A percentile compares a stretch with the other conserved stretches of the same genome.
phyloP scores from a whole-genome alignment of 768 basidiomycete species.

The Symmetrospora coprosmae region DNA sequence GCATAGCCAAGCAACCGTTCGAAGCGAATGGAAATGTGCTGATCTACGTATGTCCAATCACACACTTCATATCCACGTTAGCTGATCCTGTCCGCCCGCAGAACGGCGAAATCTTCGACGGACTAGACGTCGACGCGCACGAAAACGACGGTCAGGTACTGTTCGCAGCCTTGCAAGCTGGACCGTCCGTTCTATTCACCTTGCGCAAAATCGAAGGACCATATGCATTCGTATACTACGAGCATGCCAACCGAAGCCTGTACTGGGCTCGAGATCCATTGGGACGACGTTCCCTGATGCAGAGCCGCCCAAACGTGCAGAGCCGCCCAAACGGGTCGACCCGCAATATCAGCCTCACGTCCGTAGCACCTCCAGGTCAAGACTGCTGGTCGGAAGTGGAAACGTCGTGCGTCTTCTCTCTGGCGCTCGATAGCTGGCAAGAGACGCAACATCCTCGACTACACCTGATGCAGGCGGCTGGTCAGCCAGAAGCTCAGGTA shows the following conservation, averaged over 20 bases:
- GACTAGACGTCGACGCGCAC: conserved; percentile 49
- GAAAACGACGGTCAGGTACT: conserved; percentile 63
- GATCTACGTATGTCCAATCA: conserved; percentile 65
- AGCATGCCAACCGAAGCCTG: conserved; percentile 42
- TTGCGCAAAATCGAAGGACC: conserved; percentile 63
- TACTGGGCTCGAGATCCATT: conserved; percentile 72
- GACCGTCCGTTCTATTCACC: conserved; percentile 42
- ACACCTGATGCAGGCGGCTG: background rate
- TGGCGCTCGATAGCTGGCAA: background rate
- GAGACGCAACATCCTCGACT: background rate
- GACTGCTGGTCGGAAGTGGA: background rate
- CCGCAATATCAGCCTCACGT: no score
- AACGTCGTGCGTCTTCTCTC: background rate
- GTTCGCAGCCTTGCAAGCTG: conserved; percentile 37
- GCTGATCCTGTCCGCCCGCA: conserved; percentile 45
- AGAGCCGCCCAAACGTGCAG: no score
- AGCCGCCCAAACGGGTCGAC: no score
- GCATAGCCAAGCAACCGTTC: conserved; percentile 56
- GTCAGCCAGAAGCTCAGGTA: background rate
- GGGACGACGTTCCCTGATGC: conserved; percentile 67
- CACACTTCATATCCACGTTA: background rate
- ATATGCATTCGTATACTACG: conserved; percentile 73
- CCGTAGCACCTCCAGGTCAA: no score
- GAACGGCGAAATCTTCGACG: conserved; percentile 52
- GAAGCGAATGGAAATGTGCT: conserved; percentile 46